Percentiles rank a stretch among this genome's conserved stretches.
phyloP scores from a whole-genome alignment of 2,329 filamentous ascomycete genomes.

The Gremmenia infestans region DNA sequence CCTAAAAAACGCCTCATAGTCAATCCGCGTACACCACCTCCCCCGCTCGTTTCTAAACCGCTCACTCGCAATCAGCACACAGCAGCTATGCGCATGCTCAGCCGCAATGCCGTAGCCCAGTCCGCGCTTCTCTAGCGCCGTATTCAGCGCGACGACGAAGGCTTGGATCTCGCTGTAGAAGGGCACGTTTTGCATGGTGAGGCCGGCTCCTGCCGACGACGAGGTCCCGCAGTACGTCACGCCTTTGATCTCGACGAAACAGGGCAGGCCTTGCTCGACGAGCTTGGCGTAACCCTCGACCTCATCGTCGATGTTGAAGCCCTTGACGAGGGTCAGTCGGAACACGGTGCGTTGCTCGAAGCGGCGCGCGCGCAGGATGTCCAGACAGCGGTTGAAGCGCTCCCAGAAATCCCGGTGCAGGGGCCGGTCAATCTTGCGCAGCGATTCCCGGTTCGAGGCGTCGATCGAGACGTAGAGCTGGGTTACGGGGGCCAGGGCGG shows the following conservation, averaged over 20 bases:
- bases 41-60: constrained; percentile 66
- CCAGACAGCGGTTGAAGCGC: constrained; percentile 83
- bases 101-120: constrained; percentile 86
- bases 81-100: constrained; percentile 94
- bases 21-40: constrained; percentile 87
- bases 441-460: constrained; percentile 80
- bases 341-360: constrained; percentile 90
- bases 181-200: constrained; percentile 96
- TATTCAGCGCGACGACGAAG: constrained; percentile 73
- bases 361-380: constrained; percentile 79
- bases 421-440: constrained; percentile 84
- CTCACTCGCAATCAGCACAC: constrained; percentile 77
- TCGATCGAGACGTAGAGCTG: constrained; percentile 97
- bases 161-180: constrained; percentile 87
- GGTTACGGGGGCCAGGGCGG: constrained; percentile 76
- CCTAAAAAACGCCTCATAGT: constrained; percentile 85
- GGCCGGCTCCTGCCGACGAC: constrained; percentile 74
- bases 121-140: constrained; percentile 62
- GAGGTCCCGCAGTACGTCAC: constrained; percentile 95
- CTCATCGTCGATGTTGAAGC: constrained; percentile 96
- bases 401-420: constrained; percentile 98
- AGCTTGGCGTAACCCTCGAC: constrained; percentile 85
- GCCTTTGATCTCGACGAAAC: constrained; percentile 93
- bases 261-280: constrained; percentile 78
- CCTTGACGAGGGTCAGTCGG: constrained; percentile 91